A percentile compares a stretch with the other conserved stretches of the same genome.
Evolutionary conservation across 495 filamentous ascomycete species (phyloP).

Genomic region (Xylaria intraflava): DNA sequence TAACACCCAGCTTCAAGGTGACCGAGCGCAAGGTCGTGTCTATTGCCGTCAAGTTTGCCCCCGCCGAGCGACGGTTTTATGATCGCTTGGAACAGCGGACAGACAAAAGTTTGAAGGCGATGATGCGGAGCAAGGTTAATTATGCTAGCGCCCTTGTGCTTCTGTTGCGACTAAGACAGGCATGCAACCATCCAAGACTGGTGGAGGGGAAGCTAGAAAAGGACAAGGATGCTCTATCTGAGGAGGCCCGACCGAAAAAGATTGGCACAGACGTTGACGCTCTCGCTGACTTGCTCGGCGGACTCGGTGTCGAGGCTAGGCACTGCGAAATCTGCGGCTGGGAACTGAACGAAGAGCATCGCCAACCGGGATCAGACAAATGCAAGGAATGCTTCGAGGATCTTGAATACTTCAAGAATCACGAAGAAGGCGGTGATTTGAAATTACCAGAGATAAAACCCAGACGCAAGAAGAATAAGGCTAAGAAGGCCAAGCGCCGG

Average conservation of each 20-base stretch:
- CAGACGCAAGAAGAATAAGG: slow-evolving; percentile 33
- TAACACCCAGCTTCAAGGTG: slow-evolving; percentile 67
- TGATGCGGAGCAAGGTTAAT: slow-evolving; percentile 72
- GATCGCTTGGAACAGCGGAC: slow-evolving; percentile 74
- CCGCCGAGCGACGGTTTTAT: slow-evolving; percentile 78
- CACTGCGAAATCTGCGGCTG: slow-evolving; percentile 85
- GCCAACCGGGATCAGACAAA: slow-evolving; percentile 46
- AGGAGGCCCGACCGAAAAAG: slow-evolving; percentile 49
- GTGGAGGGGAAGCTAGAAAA: slow-evolving; percentile 76
- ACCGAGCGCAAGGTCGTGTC: slow-evolving; percentile 80
- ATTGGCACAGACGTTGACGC: slow-evolving; percentile 61
- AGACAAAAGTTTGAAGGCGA: slow-evolving; percentile 74
- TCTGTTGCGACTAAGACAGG: slow-evolving; percentile 79
- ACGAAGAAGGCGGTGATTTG: slow-evolving; percentile 26
- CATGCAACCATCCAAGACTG: slow-evolving; percentile 88
- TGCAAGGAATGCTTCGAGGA: slow-evolving; percentile 70
- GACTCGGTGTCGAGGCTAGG: slow-evolving; percentile 70
- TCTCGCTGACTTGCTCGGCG: slow-evolving; percentile 77
- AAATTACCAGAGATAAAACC: slow-evolving; percentile 22
- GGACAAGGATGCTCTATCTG: slow-evolving; percentile 75
- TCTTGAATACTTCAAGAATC: slow-evolving; percentile 40
- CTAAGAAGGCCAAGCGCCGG: slow-evolving; percentile 39
- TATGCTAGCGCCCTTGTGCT: slow-evolving; percentile 76
- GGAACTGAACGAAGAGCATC: slow-evolving; percentile 53
- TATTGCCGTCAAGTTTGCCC: slow-evolving; percentile 70